Percentiles rank a stretch among this genome's conserved stretches.
Evolutionary conservation across 1,284 basidiomycete species (phyloP).

Genomic region (Bondarzewia mesenterica): DNA sequence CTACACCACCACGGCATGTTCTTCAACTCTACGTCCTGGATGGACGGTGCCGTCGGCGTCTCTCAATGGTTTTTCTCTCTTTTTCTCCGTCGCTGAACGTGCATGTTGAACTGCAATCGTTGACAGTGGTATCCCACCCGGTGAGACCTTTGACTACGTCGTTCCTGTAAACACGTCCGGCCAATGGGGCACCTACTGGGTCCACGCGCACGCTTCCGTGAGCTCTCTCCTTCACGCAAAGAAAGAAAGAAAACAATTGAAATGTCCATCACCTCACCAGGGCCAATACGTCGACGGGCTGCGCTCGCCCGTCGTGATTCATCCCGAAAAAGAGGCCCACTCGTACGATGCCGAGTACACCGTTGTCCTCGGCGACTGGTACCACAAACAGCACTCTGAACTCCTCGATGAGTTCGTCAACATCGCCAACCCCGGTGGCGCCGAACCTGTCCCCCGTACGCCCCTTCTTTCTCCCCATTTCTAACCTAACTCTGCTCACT

Average conservation of each 20-base stretch:
- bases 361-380: constrained; percentile 56
- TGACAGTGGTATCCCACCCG: constrained; percentile 74
- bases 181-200: constrained; percentile 88
- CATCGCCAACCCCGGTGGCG: constrained; percentile 72
- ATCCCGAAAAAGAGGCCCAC: constrained; percentile 52
- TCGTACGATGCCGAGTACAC: constrained; percentile 91
- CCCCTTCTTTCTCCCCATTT: not conserved
- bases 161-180: constrained; percentile 68
- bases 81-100: not conserved
- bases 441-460: constrained; percentile 79
- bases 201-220: constrained; percentile 66
- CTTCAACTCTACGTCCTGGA: constrained; percentile 81
- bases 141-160: constrained; percentile 67
- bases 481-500: not conserved
- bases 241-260: not conserved
- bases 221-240: constrained; percentile 10
- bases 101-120: not conserved
- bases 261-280: constrained; percentile 30
- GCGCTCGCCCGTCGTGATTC: constrained; percentile 72
- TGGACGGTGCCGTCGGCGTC: constrained; percentile 80
- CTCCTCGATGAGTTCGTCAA: constrained; percentile 70
- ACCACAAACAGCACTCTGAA: constrained; percentile 63
- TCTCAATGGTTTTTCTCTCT: constrained; percentile 63
- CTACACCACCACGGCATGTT: constrained; percentile 91
- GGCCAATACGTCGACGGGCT: constrained; percentile 89